phyloP scores from a whole-genome alignment of 805 yeast species.

The Clavispora carvajalis region DNA sequence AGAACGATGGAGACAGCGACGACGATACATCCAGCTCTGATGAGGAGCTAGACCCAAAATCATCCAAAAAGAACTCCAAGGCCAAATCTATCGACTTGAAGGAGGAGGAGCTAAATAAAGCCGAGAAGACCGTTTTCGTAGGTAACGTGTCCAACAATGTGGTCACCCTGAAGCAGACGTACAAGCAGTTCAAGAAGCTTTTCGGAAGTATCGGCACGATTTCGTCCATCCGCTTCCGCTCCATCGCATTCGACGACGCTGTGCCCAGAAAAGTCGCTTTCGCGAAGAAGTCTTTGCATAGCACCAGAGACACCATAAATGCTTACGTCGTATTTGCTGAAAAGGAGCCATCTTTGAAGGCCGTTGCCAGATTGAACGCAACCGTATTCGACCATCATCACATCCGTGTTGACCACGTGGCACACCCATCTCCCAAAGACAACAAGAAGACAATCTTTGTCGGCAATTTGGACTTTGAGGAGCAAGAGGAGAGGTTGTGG shows the following conservation, averaged over 20 bases:
- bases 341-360: conserved; percentile 43
- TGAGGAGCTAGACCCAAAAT: conserved; percentile 10
- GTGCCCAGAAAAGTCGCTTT: conserved; percentile 91
- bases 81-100: conserved; percentile 57
- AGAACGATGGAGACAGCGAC: conserved; percentile 4
- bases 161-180: conserved; percentile 55
- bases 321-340: conserved; percentile 78
- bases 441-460: conserved; percentile 81
- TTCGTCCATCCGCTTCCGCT: conserved; percentile 82
- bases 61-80: conserved; percentile 12
- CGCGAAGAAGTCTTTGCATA: conserved; percentile 71
- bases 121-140: conserved; percentile 79
- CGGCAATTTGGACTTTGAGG: conserved; percentile 92
- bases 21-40: conserved; percentile 13
- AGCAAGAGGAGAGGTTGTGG: conserved; percentile 87
- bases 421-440: conserved; percentile 85
- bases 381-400: conserved; percentile 65
- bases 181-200: conserved; percentile 60
- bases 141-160: conserved; percentile 74
- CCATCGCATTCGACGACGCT: conserved; percentile 82
- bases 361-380: conserved; percentile 56
- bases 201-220: conserved; percentile 52
- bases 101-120: conserved; percentile 71
- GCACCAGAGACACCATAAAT: conserved; percentile 74
- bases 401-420: conserved; percentile 85